Evolutionary conservation across 306 rosid species (phyloP).

Genomic region (Medicago truncatula): DNA sequence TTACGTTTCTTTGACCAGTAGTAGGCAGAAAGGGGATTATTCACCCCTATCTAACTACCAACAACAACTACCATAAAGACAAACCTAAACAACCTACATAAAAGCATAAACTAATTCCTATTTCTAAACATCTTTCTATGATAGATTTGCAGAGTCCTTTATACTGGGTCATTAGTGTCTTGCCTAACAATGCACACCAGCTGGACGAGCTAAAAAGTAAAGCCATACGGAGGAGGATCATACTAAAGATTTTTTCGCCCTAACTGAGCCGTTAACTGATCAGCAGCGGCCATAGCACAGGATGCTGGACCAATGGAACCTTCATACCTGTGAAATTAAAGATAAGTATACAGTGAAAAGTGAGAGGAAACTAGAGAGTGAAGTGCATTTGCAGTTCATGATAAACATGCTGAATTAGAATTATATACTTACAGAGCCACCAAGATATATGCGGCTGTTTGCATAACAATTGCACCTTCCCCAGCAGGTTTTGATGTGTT

Average conservation of each 20-base stretch:
- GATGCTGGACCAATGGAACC: slow-evolving; percentile 94
- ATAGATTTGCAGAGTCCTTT: neutral
- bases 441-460: slow-evolving; percentile 78
- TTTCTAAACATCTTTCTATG: neutral
- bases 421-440: slow-evolving; percentile 75
- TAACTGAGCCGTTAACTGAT: slow-evolving; percentile 78
- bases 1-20: neutral
- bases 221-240: slow-evolving; percentile 12
- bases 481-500: slow-evolving; percentile 92
- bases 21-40: neutral
- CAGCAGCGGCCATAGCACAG: slow-evolving; percentile 89
- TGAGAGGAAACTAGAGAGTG: neutral
- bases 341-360: slow-evolving; percentile 20
- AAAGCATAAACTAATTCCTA: neutral
- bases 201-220: slow-evolving; percentile 3
- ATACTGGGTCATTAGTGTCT: neutral
- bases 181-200: neutral
- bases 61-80: neutral
- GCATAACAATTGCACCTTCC: slow-evolving; percentile 88
- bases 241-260: slow-evolving; percentile 67
- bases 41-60: neutral
- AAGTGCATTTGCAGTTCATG: neutral
- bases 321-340: slow-evolving; percentile 65
- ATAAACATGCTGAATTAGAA: slow-evolving; percentile 25
- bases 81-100: neutral